Conservation (phyloP, 257 asterid species). For the Striga asiatica region DNA sequence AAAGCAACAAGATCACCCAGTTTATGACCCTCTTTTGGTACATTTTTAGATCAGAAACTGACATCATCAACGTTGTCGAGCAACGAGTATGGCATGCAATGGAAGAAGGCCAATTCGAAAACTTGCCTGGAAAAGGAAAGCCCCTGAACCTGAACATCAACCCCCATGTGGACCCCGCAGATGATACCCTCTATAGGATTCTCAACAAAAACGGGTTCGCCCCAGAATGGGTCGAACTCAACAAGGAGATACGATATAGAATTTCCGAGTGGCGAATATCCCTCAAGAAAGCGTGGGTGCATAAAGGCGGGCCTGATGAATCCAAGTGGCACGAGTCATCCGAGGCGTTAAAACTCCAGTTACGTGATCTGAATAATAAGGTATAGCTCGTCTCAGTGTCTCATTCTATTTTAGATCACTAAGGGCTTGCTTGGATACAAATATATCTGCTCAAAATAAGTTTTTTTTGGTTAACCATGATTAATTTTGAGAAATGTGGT, state of each 20-base stretch:
- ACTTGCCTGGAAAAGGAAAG: conserved; percentile 80
- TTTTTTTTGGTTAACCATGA: no score
- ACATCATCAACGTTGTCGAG: conserved; percentile 69
- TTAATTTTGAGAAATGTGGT: no score
- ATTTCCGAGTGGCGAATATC: conserved; percentile 49
- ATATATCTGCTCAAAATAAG: no score
- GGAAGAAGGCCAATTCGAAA: conserved; percentile 91
- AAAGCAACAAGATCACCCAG: background rate
- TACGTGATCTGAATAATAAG: conserved; percentile 61
- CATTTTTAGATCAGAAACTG: conserved; percentile 72
- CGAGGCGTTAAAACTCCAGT: conserved; percentile 50
- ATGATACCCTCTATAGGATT: conserved; percentile 73
- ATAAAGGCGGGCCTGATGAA: conserved; percentile 24
- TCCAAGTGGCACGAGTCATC: conserved; percentile 53
- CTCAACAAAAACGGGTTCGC: conserved; percentile 78
- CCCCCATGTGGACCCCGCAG: conserved; percentile 86
- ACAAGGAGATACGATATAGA: conserved; percentile 58
- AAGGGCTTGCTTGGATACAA: no score
- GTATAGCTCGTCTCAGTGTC: conserved; percentile 21
- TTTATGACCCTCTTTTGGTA: conserved; percentile 3
- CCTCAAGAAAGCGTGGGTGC: conserved; percentile 51
- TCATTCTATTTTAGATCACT: no score
- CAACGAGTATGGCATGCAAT: conserved; percentile 79
- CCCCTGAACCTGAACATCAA: conserved; percentile 65
- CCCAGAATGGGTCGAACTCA: conserved; percentile 91